Evolutionary conservation across 805 yeast genomes (phyloP), one percentile per base, ranked within the genome.

Genomic region (Hemisphaericaspora nanyangensis): DNA sequence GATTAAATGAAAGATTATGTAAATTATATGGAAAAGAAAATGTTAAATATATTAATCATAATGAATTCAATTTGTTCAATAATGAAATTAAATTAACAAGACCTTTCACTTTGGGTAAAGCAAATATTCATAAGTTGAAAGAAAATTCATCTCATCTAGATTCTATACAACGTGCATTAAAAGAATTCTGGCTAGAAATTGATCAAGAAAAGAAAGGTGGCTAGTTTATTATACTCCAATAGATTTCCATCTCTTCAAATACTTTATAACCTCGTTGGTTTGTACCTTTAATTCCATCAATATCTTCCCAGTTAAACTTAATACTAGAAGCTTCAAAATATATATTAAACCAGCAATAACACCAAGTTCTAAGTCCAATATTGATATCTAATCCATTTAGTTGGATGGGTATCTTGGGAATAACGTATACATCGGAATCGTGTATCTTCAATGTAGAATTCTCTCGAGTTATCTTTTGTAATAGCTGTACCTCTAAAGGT

Each of bases 211-310:
- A 41, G 30, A 45, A 54, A 20, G 65, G 66, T 15, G 65, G 65
- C 24, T 59, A 38, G 26, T 13, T 24, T 12, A 26, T 6, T 25
- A 34, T 34, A 17, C 37, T 22, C 74, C 75, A 70, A 28, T 52
- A 55, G 8, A 77, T 50, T 36, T 67, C 70, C 6, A 80, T 48
- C 8, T 59, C 38, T n/a, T 79, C 80, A 49, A 84, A 82, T 8
- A 74, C 48, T 44, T 67, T 64, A 3, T 63, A 39, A 0, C 89
- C 89, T 45, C 71, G 74, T 33, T 64, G 65, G n/a, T 53, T 50
- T 1, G 79, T 70, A 1, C 93, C 95, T 46, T 72, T 71, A 41
- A 69, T 70, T 0, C 95, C 95, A 57, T 85, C 95, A 48, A 82
- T 62, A 0, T 75, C 70, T 2, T 65, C 63, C 68, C 67, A 60